Evolutionary conservation across 148 eudicot genomes (phyloP), one percentile per base, ranked within the genome.

Genomic region (Dianthus caryophyllus): DNA sequence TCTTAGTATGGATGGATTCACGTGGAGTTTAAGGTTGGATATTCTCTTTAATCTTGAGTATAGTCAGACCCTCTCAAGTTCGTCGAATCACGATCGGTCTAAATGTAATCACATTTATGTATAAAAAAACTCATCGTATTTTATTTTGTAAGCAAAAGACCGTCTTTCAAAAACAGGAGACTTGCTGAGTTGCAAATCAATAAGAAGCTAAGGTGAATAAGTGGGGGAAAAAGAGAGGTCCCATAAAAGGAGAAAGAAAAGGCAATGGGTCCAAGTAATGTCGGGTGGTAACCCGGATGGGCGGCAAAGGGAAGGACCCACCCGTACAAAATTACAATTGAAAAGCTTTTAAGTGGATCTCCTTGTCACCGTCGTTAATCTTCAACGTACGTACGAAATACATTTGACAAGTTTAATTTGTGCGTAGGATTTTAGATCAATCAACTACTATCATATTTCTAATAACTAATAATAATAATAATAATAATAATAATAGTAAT

Each of bases 281-380:
- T 72, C 75, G 75, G 69, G 69, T 65, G 44, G 75, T 22, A 30
- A 64, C 75, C 69, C 69, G 30, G 21, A 65, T 64, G 70, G 69
- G 69, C 54, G 64, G 64, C 75, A 72, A 54, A 47, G 47, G 8
- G 18, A 43, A 43, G 64, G 75, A 51, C 54, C 75, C 69, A 46
- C 63, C 61, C 74, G 62, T 71, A 63, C 68, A 71, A 25, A 53
- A n/a, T n/a, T 51, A 63, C 18, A 41, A 62, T 26, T 41, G 48
- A 58, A 71, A 71, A 63, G 68, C 74, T 43, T 7, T 36, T 55
- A 36, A 64, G 75, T 65, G 75, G 75, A 72, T 72, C 31, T 70
- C 67, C 29, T 13, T 56, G 50, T 52, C 67, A 49, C 50, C 46
- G 17, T 43, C 66, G 41, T 39, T 49, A 18, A 61, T 41, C 49